Evolutionary conservation across 2,329 filamentous ascomycete species (phyloP), one percentile per base, ranked within the genome.

Genomic region (Trichoderma arundinaceum): DNA sequence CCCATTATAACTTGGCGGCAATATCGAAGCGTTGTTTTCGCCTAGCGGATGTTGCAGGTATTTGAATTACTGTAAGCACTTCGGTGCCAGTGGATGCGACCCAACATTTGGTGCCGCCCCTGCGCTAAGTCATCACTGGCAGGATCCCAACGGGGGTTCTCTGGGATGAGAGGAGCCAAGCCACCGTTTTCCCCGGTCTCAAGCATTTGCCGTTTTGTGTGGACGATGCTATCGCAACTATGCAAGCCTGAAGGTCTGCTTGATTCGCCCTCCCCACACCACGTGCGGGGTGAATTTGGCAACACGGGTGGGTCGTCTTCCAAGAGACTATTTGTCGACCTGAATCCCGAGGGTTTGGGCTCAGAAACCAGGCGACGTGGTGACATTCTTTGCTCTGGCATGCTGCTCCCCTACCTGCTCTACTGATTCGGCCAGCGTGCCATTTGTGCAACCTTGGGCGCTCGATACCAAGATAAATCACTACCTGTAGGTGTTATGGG

Each of bases 241-340:
- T 28, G 22, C 22, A 28, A 28, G 10, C 46, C 44, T 28, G 46
- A 6, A 22, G 12, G 9, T 32, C 13, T 28, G 17, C 41, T 28
- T 60, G 33, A 61, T 52, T 61, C 46, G 38, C 19, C 32, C n/a
- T 44, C 59, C 48, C 41, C 41, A 43, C 59, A 62, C 59, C 59
- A 53, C 48, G 48, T 53, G 59, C 59, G 59, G 59, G 59, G 58
- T 61, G 58, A 43, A 15, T 43, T n/a, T 52, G 38, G 32, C 17
- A 17, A 32, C 32, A 15, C n/a, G 7, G 9, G 51, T 53, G 51
- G 51, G 19, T 59, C 48, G 38, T 33, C 10, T 33, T 44, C 54
- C 32, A 8, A n/a, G 28, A 15, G 32, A 22, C 22, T 43, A 12
- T 43, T 53, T 39, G 57, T 12, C n/a, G 57, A n/a, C 28, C 39